phyloP scores from a whole-genome alignment of 169 alveolate genomes.

The Eimeria tenella region DNA sequence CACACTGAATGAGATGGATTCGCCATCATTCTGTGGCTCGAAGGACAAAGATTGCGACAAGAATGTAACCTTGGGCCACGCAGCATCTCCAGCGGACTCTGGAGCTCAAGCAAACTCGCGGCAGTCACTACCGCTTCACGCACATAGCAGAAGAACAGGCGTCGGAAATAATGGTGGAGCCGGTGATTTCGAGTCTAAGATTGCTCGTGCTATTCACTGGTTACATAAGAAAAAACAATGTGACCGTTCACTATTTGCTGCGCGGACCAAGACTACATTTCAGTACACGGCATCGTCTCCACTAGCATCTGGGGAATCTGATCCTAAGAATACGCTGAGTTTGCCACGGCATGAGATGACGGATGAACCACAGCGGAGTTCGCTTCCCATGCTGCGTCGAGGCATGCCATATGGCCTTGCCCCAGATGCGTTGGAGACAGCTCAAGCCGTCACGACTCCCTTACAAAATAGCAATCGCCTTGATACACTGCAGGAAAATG shows the following conservation, averaged over 20 bases:
- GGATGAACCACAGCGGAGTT: not conserved
- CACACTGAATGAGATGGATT: not conserved
- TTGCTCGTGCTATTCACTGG: conserved; percentile 69
- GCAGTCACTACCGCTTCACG: not conserved
- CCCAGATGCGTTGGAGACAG: not conserved
- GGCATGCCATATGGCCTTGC: conserved; percentile 18
- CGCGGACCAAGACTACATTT: conserved; percentile 23
- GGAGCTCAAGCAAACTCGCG: conserved; percentile 24
- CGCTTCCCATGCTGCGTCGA: conserved; percentile 40
- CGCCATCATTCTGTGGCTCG: not conserved
- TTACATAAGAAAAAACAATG: conserved; percentile 50
- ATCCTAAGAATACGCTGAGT: not conserved
- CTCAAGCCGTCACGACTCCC: not conserved
- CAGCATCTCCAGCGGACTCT: not conserved
- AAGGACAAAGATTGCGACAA: not conserved
- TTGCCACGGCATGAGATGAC: not conserved
- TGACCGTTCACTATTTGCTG: conserved; percentile 57
- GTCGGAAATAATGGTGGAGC: not conserved
- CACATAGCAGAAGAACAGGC: not conserved
- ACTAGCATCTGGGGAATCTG: not conserved
- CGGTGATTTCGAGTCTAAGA: conserved; percentile 50
- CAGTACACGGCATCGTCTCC: not conserved
- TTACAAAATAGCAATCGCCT: not conserved
- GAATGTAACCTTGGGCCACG: not conserved
- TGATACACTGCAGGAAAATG: not conserved